phyloP scores from a whole-genome alignment of 768 basidiomycete genomes.

The Paxillus rubicundulus region DNA sequence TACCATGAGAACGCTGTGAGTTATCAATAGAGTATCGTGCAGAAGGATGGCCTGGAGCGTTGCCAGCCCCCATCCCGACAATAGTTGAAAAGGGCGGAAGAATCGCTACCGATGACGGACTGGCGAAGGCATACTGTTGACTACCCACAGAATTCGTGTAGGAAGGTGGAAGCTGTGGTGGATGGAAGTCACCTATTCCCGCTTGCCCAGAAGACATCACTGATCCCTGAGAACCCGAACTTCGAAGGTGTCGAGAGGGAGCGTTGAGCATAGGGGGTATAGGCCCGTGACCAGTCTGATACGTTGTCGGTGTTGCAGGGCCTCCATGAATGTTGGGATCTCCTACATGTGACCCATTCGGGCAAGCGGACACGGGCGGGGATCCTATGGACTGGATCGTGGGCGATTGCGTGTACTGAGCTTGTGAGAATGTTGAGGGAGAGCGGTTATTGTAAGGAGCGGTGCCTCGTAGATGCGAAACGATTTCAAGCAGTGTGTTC shows the following conservation, averaged over 20 bases:
- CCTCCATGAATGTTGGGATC: slow-evolving; percentile 25
- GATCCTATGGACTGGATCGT: slow-evolving; percentile 59
- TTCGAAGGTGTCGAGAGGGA: slow-evolving; percentile 31
- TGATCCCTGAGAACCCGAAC: slow-evolving; percentile 35
- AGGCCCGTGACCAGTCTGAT: slow-evolving; percentile 23
- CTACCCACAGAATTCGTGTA: slow-evolving; percentile 39
- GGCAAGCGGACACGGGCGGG: slow-evolving; percentile 41
- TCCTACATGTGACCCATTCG: slow-evolving; percentile 31
- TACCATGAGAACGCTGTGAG: slow-evolving; percentile 28
- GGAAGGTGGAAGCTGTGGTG: slow-evolving; percentile 40
- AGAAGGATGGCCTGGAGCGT: slow-evolving; percentile 51
- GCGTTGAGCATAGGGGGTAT: slow-evolving; percentile 32
- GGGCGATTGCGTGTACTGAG: slow-evolving; percentile 63
- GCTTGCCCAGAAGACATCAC: slow-evolving; percentile 33
- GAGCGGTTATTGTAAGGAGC: slow-evolving; percentile 51
- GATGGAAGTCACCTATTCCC: slow-evolving; percentile 41
- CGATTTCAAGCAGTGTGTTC: slow-evolving; percentile 75
- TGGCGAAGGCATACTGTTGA: slow-evolving; percentile 33
- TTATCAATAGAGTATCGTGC: slow-evolving; percentile 52
- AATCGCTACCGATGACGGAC: slow-evolving; percentile 47
- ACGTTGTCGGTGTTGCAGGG: slow-evolving; percentile 31
- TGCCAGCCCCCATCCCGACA: slow-evolving; percentile 48
- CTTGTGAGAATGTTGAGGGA: slow-evolving; percentile 51
- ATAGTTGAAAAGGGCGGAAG: slow-evolving; percentile 74
- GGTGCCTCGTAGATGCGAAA: slow-evolving; percentile 67